Percentiles rank a stretch among this genome's conserved stretches.
phyloP scores from a whole-genome alignment of 345 rosid species.

The Microthlaspi erraticum region DNA sequence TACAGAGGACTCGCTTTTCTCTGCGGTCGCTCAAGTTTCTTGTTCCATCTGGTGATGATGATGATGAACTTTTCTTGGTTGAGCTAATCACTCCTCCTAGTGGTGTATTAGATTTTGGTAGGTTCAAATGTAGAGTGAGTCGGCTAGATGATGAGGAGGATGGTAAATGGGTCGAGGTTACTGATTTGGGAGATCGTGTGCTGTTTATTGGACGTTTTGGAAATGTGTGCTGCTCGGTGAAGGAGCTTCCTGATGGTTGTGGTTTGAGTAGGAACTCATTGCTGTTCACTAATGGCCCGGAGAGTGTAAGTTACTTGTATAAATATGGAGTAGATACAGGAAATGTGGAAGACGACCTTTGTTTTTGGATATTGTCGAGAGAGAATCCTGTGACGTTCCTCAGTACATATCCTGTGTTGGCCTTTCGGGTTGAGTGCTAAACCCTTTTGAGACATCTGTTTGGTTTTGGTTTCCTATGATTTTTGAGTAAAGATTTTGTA shows the following conservation, averaged over 20 bases:
- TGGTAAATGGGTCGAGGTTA: conserved; percentile 2
- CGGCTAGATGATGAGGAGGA: conserved; percentile 13
- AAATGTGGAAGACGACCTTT: neutral
- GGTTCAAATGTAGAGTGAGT: conserved; percentile 5
- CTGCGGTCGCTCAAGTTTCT: neutral
- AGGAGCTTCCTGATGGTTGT: conserved; percentile 25
- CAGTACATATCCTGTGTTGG: neutral
- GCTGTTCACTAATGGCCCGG: neutral
- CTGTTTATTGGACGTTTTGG: neutral
- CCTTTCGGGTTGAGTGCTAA: neutral
- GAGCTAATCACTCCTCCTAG: neutral
- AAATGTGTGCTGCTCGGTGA: neutral
- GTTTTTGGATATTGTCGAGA: neutral
- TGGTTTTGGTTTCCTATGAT: conserved; percentile 8
- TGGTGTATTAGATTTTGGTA: neutral
- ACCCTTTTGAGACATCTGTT: neutral
- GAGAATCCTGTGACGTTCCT: neutral
- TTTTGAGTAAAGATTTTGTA: neutral
- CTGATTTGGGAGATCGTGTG: conserved; percentile 9
- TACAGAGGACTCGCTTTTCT: neutral
- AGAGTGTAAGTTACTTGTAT: neutral
- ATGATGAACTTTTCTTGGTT: neutral
- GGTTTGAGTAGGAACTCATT: conserved; percentile 28
- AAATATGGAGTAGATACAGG: conserved; percentile 5
- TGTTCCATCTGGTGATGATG: no score